Base-by-base conservation (phyloP, 768 basidiomycete genomes). In the Russula virescens region DNA sequence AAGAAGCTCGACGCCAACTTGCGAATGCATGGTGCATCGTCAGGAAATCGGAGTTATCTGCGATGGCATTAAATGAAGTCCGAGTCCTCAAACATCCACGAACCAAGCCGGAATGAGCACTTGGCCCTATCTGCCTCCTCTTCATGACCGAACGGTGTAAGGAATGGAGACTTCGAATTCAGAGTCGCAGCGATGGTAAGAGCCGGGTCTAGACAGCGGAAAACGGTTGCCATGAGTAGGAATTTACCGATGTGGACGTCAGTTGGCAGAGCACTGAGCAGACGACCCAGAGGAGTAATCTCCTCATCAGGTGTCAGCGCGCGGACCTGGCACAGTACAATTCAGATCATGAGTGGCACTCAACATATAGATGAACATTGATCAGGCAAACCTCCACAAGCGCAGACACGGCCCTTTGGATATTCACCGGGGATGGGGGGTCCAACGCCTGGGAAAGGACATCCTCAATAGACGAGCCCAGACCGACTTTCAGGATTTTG, bases 241-340 rank as follows among this genome's bases (percentile, higher is more conserved):
- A 98, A 90, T 76, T 98, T 97, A 43, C 94, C 95, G 4, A 97
- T 82, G 71, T 98, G 93, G 18, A 98, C 95, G 71, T 99, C 96
- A 50, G 94, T 91, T 0, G 96, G 96, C 43, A 99, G 78, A 71
- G 91, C 90, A 76, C 91, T 93, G 45, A 99, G 79, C 25, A 96
- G 77, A 57, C 86, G 80, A 45, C 96, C 96, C 85, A 98, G 89
- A 0, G 94, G 88, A 1, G 96, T 98, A 64, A 99, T 95, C 19
- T 96, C 94, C 72, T 99, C 93, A 1, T 79, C 77, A 2, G 81
- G 68, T 1, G 93, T 98, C 63, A 99, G 76, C 6, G 96, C 95
- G 61, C 88, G 83, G 66, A 93, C 93, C 89, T 91, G 53, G 23
- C 25, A 5, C 38, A 47, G 35, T 3, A 10, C 28, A 38, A 56